Evolutionary conservation across 1,284 basidiomycete genomes (phyloP).

Genomic region (Tilletia setariae): DNA sequence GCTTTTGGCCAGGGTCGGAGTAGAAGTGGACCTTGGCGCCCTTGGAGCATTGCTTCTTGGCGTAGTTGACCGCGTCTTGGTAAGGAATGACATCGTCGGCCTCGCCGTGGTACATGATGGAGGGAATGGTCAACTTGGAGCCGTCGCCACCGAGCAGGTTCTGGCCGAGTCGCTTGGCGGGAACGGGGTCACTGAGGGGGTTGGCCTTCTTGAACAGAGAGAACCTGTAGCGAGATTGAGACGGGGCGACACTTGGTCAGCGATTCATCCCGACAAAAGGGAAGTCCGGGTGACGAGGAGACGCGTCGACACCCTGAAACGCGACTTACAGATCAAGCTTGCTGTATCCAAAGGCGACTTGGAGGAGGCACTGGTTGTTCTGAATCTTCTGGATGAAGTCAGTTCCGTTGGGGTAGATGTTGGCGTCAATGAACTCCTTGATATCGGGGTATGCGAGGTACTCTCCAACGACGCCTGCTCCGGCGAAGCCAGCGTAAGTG

Average conservation of each 20-base stretch:
- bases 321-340: constrained; percentile 23
- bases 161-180: constrained; percentile 20
- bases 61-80: constrained; percentile 30
- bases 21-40: constrained; percentile 45
- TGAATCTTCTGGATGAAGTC: constrained; percentile 22
- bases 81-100: constrained; percentile 46
- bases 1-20: constrained; percentile 24
- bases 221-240: no score
- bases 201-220: constrained; percentile 33
- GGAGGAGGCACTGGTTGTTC: constrained; percentile 27
- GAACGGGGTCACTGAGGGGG: constrained; percentile 27
- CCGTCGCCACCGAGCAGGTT: constrained; percentile 16
- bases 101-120: constrained; percentile 41
- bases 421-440: constrained; percentile 19
- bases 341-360: constrained; percentile 23
- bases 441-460: constrained; percentile 30
- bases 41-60: constrained; percentile 40
- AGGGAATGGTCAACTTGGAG: constrained; percentile 34
- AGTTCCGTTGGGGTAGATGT: constrained; percentile 25
- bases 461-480: constrained; percentile 34
- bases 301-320: no score
- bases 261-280: no score
- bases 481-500: constrained; percentile 38
- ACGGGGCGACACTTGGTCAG: no score
- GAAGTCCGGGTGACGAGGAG: no score